Conservation (phyloP, 2,329 filamentous ascomycete genomes). For the Mollisiaceae sp. region DNA sequence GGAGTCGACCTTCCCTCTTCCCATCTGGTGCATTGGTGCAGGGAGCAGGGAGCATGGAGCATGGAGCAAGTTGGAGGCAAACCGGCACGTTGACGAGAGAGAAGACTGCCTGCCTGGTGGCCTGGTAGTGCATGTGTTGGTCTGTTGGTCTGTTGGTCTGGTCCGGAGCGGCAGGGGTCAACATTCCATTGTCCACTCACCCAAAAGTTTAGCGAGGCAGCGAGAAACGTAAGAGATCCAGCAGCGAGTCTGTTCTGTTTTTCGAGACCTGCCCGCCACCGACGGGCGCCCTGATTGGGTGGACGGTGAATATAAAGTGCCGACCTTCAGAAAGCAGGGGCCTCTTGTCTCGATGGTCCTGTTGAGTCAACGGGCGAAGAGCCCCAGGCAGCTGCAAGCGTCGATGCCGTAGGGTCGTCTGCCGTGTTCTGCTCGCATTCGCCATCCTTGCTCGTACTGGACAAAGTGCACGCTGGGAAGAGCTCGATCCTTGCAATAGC, state of each 20-base stretch:
- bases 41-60: too few relatives aligned
- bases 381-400: neutral
- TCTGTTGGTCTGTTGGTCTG: neutral
- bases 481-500: neutral
- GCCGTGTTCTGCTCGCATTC: neutral
- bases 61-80: neutral
- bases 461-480: neutral
- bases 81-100: neutral
- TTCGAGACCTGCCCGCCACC: neutral
- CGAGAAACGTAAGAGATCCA: conserved; percentile 4
- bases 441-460: neutral
- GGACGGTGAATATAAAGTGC: neutral
- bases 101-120: too few relatives aligned
- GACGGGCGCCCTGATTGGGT: neutral
- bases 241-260: neutral
- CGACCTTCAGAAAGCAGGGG: neutral
- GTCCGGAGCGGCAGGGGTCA: neutral
- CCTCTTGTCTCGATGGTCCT: neutral
- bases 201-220: neutral
- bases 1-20: neutral
- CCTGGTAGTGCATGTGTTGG: neutral
- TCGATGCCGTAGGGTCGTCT: neutral
- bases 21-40: neutral
- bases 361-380: conserved; percentile 1
- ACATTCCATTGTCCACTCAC: neutral